phyloP scores from a whole-genome alignment of 2,329 filamentous ascomycete species.

The Botryotinia globosa region DNA sequence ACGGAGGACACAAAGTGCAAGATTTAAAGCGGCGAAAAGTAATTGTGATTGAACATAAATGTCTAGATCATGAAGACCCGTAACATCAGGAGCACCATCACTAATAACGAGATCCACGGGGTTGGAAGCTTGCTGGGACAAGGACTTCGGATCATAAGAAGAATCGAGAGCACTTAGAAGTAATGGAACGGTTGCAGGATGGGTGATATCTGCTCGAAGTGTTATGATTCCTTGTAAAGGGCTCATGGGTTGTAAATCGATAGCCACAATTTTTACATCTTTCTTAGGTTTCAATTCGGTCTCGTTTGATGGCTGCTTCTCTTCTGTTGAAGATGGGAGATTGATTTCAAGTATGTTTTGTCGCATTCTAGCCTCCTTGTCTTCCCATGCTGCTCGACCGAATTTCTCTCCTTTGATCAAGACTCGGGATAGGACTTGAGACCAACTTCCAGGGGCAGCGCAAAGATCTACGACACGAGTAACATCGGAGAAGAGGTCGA shows the following conservation, averaged over 20 bases:
- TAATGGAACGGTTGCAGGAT: conserved; percentile 89
- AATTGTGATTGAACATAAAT: conserved; percentile 98
- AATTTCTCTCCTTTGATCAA: conserved; percentile 93
- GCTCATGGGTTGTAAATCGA: conserved; percentile 94
- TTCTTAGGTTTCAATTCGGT: conserved; percentile 48
- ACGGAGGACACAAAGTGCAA: conserved; percentile 87
- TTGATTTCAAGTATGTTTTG: conserved; percentile 53
- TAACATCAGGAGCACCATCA: conserved; percentile 94
- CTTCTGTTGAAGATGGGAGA: conserved; percentile 25
- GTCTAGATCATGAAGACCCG: conserved; percentile 92
- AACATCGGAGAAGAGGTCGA: conserved; percentile 87
- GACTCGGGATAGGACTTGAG: conserved; percentile 89
- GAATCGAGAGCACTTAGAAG: conserved; percentile 82
- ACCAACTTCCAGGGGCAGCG: conserved; percentile 95
- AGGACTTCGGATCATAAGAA: conserved; percentile 53
- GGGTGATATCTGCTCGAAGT: conserved; percentile 92
- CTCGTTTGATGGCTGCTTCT: conserved; percentile 29
- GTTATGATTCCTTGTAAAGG: conserved; percentile 90
- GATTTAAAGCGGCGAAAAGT: conserved; percentile 88
- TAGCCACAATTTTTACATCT: conserved; percentile 90
- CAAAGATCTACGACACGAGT: conserved; percentile 94
- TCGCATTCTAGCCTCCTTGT: conserved; percentile 68
- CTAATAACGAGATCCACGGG: conserved; percentile 92
- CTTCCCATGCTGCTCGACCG: conserved; percentile 80
- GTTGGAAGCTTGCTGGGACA: conserved; percentile 57